These are phyloP conservation scores for Ricinus communis DNA, from an alignment of 345 rosid species.

Conservation along the genomic window DNA sequence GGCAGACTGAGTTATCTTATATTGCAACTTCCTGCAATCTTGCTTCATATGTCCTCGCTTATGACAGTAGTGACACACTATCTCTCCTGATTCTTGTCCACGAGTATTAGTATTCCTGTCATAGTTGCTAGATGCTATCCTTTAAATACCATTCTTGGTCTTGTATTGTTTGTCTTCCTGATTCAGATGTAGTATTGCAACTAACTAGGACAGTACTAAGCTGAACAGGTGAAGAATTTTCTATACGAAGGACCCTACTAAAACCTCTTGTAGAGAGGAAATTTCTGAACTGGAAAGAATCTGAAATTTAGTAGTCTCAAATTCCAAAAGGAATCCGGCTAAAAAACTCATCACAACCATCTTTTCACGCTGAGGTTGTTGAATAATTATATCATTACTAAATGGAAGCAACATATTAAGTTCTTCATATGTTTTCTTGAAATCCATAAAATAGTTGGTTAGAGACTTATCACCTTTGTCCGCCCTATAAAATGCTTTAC, in stretches of 20 bases:
- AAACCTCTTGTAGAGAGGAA: not conserved
- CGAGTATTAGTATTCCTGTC: not conserved
- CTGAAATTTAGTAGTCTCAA: not conserved
- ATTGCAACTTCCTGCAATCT: not conserved
- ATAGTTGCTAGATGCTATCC: too few species aligned
- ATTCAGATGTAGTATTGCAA: too few species aligned
- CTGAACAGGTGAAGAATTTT: not conserved
- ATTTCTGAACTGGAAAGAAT: not conserved
- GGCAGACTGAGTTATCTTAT: not conserved
- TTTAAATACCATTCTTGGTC: not conserved
- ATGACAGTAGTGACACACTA: not conserved
- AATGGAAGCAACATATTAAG: not conserved
- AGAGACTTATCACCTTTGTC: not conserved
- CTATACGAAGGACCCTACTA: not conserved
- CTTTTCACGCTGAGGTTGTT: not conserved
- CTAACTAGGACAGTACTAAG: not conserved
- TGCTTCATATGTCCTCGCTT: not conserved
- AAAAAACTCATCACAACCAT: constrained; percentile 5
- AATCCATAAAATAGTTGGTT: not conserved
- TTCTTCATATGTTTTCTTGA: constrained; percentile 10
- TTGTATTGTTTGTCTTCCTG: too few species aligned
- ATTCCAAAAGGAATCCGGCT: not conserved
- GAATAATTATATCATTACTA: not conserved
- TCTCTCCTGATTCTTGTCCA: not conserved
- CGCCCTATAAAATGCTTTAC: not conserved